These are phyloP conservation scores for Sutorius eximius DNA, from an alignment of 1,284 basidiomycete species.

Conservation along the genomic window DNA sequence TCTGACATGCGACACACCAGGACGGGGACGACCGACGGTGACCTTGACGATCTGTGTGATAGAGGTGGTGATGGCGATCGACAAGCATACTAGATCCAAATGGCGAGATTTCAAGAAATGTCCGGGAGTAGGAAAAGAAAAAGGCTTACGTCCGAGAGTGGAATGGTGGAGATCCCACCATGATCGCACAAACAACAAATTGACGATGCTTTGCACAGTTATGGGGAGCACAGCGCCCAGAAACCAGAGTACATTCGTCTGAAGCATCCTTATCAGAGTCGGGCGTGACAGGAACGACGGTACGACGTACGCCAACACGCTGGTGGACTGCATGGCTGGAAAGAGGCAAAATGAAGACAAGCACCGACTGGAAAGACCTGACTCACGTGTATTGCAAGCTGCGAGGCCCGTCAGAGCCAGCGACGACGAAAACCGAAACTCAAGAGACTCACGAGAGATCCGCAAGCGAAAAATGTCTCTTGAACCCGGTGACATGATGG, in stretches of 20 bases:
- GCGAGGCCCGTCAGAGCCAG: neutral
- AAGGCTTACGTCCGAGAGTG: slow-evolving; percentile 52
- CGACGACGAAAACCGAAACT: neutral
- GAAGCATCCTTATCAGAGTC: neutral
- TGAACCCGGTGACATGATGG: slow-evolving; percentile 59
- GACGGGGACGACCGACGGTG: slow-evolving; percentile 69
- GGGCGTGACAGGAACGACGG: neutral
- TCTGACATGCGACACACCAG: slow-evolving; percentile 36
- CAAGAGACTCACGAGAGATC: slow-evolving; percentile 51
- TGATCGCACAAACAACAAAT: slow-evolving; percentile 51
- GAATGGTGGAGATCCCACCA: slow-evolving; percentile 73
- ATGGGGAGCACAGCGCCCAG: slow-evolving; percentile 52
- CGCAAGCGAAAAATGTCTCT: slow-evolving; percentile 65
- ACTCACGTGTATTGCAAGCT: slow-evolving; percentile 44
- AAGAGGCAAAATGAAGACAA: neutral
- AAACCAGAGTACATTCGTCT: slow-evolving; percentile 44
- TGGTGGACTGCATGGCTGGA: slow-evolving; percentile 58
- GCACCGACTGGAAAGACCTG: neutral
- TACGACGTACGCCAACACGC: slow-evolving; percentile 55
- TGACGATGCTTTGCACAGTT: slow-evolving; percentile 50
- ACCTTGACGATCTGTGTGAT: slow-evolving; percentile 69
- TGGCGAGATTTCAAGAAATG: neutral
- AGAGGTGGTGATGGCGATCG: slow-evolving; percentile 56
- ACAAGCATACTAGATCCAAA: slow-evolving; percentile 51
- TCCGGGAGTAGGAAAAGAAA: neutral